A percentile compares a stretch with the other conserved stretches of the same genome.
Conservation (phyloP, 176 grass and related monocot genomes). For the Echinochloa phyllopogon region DNA sequence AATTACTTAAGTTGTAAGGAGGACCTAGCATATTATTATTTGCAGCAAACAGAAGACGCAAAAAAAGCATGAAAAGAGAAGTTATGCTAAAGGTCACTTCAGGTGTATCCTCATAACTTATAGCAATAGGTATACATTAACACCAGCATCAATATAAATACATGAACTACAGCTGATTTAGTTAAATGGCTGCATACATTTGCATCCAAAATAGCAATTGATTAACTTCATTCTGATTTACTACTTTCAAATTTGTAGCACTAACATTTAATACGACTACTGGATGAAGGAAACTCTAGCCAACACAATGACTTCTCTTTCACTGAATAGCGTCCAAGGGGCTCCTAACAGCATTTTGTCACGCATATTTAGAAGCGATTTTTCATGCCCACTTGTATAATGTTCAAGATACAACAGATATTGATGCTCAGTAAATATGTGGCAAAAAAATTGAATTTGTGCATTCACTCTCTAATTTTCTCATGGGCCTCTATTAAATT, state of each 20-base stretch:
- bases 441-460: neutral
- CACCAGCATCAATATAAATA: neutral
- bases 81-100: neutral
- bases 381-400: neutral
- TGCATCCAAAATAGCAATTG: neutral
- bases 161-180: neutral
- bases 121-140: neutral
- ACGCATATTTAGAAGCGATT: neutral
- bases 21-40: neutral
- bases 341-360: slow-evolving; percentile 1
- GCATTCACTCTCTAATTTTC: slow-evolving; percentile 7
- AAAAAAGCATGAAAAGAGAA: no score
- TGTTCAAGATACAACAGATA: slow-evolving; percentile 8
- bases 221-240: slow-evolving; percentile 9
- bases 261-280: neutral
- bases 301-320: neutral
- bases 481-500: neutral
- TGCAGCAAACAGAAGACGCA: neutral
- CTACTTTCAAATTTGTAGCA: neutral
- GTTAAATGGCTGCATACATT: neutral
- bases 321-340: neutral
- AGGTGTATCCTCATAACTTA: slow-evolving; percentile 13
- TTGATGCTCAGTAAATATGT: neutral
- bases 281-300: neutral
- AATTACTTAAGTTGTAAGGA: neutral